Base-by-base conservation (phyloP, 108 stramenopile genomes). In the Pseudonitzschia pungens region DNA sequence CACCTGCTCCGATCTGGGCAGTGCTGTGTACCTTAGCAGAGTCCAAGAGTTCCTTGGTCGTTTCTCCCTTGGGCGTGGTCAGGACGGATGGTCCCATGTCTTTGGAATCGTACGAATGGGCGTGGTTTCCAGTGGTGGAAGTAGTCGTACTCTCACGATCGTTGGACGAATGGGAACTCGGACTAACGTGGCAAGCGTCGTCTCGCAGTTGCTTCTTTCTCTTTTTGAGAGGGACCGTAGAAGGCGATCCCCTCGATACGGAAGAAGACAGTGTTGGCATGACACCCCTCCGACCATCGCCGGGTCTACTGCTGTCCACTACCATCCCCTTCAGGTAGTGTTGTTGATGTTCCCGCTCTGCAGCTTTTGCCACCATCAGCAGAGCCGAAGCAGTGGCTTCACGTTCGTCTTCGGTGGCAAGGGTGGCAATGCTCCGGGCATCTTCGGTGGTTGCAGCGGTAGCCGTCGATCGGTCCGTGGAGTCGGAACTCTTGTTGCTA, bases 161-260 rank as follows among this genome's bases (percentile, higher is more conserved):
- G 12, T 31, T 32, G 11, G 82, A 83, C 0, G 80, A 59, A 29
- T 77, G 70, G 20, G 78, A 75, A 33, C 75, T 68, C 10, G 82
- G 82, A 44, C 77, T 78, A 15, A 81, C 69, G 72, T 81, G 81
- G 41, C 81, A 81, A 5, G 76, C 66, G 54, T 69, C 48, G 4
- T 43, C 18, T 2, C 50, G 22, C 36, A 75, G 24, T 21, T 80
- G 80, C 22, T 76, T 69, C 62, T 79, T 79, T 31, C 78, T 52
- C 63, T 79, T 79, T 57, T 79, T 79, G 51, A 79, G 73, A 42
- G 78, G 78, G 8, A 79, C 73, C 36, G 70, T 73, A 1, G 62
- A 32, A 20, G 68, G 22, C 2, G 57, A 54, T 20, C 33, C 26
- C 6, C 32, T 40, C 32, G 60, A 40, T 33, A 29, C 33, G 27